Conservation (phyloP, 441 rosid genomes). For the Corymbia calophylla region DNA sequence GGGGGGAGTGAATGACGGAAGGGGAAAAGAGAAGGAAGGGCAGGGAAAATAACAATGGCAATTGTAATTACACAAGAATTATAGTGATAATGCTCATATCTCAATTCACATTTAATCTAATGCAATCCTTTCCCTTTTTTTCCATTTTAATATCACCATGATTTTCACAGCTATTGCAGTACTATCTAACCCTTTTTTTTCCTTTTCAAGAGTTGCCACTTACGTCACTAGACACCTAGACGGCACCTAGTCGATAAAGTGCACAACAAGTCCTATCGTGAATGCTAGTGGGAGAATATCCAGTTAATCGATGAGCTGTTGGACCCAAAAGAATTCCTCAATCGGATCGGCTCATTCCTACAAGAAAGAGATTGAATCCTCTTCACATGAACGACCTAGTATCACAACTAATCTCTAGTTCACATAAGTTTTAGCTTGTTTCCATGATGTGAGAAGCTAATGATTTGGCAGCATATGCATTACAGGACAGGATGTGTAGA, state of each 20-base stretch:
- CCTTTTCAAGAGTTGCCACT: not conserved
- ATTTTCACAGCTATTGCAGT: not conserved
- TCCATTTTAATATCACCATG: not conserved
- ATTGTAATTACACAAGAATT: not conserved
- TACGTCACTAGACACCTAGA: not conserved
- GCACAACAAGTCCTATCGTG: not conserved
- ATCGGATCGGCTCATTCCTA: not conserved
- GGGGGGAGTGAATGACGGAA: not conserved
- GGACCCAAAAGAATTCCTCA: not conserved
- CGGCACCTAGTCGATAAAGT: not conserved
- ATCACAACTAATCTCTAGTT: not conserved
- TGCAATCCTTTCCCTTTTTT: not conserved
- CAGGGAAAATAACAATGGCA: not conserved
- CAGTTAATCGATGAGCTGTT: not conserved
- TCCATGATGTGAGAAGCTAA: not conserved
- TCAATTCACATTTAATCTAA: not conserved
- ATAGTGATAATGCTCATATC: not conserved
- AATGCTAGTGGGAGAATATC: not conserved
- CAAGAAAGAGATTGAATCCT: not conserved
- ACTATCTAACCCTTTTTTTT: not conserved
- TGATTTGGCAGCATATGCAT: not conserved
- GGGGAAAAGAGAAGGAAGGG: not conserved
- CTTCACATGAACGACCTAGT: not conserved
- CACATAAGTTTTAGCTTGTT: not conserved
- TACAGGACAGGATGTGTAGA: not conserved